phyloP scores from a whole-genome alignment of 2,329 filamentous ascomycete species.

The Akanthomyces muscarius region DNA sequence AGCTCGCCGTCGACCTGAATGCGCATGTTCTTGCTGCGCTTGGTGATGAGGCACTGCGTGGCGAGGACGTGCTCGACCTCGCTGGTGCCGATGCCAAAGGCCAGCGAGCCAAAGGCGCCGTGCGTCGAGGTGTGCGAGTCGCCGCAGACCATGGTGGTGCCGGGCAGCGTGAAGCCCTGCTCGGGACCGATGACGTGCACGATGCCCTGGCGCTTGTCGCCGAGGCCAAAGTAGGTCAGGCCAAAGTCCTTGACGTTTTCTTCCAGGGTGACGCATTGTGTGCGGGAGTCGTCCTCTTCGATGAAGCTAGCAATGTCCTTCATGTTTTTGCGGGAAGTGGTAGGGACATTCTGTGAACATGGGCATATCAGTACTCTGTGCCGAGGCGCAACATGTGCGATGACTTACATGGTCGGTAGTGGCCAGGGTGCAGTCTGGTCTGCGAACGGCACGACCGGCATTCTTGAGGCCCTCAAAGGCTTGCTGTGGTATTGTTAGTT shows the following conservation, averaged over 20 bases:
- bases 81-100: conserved; percentile 95
- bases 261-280: conserved; percentile 93
- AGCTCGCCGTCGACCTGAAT: conserved; percentile 92
- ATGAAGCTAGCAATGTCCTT: conserved; percentile 94
- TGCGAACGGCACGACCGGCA: conserved; percentile 78
- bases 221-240: conserved; percentile 94
- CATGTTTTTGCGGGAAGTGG: conserved; percentile 82
- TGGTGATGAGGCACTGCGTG: conserved; percentile 91
- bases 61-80: conserved; percentile 98
- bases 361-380: background rate
- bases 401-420: conserved; percentile 89
- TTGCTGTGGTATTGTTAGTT: conserved; percentile 55
- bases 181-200: conserved; percentile 98
- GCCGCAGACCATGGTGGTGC: conserved; percentile 94
- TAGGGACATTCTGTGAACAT: conserved; percentile 76
- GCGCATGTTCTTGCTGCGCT: conserved; percentile 97
- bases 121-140: conserved; percentile 98
- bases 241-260: conserved; percentile 96
- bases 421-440: conserved; percentile 93
- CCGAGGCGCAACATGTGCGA: background rate
- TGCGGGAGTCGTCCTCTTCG: conserved; percentile 86
- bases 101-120: conserved; percentile 90
- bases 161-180: conserved; percentile 96
- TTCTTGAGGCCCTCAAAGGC: conserved; percentile 95
- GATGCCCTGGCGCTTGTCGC: conserved; percentile 95